These are phyloP conservation scores for peach (Prunus persica) DNA, from an alignment of 306 rosid species.

Conservation along the genomic window Prunus_persica_NCBIv2 NC_034009.1:36493501-36494000, in stretches of 20 bases:
- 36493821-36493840: conserved; percentile 37
- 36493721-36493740: conserved; percentile 41
- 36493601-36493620: conserved; percentile 47
- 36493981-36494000: conserved; percentile 25
- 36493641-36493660: conserved; percentile 52
- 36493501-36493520: conserved; percentile 22
- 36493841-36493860: conserved; percentile 18
- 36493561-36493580: conserved; percentile 27
- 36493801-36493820: conserved; percentile 46
- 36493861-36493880: conserved; percentile 60
- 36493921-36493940: conserved; percentile 2
- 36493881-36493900: conserved; percentile 35
- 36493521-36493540: conserved; percentile 34
- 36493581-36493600: conserved; percentile 51
- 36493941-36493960: conserved; percentile 20
- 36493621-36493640: conserved; percentile 59
- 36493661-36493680: conserved; percentile 41
- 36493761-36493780: conserved; percentile 50
- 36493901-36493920: conserved; percentile 35
- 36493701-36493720: conserved; percentile 48
- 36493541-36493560: conserved; percentile 64
- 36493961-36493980: conserved; percentile 54
- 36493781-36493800: conserved; percentile 37
- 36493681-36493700: conserved; percentile 67
- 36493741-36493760: conserved; percentile 44